These are phyloP conservation scores for Globisporangium cylindrosporum DNA, from an alignment of 352 stramenopile genomes.

Conservation along the genomic window DNA sequence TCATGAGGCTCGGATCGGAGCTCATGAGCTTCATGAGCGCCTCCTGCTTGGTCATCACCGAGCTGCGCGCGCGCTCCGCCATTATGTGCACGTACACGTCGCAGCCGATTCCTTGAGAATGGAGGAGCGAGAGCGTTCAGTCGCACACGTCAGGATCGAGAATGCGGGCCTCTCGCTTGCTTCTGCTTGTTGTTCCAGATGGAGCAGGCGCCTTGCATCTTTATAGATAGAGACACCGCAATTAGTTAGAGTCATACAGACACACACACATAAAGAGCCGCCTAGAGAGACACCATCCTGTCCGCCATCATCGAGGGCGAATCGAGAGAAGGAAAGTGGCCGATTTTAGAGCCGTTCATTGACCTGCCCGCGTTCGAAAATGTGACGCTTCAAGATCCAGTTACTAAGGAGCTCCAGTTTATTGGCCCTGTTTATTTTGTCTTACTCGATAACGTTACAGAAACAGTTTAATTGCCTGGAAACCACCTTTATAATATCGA, in stretches of 20 bases:
- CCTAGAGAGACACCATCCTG: neutral
- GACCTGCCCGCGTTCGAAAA: constrained; percentile 14
- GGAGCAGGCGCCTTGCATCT: neutral
- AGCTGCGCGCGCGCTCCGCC: constrained; percentile 17
- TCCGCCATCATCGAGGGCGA: neutral
- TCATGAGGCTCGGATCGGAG: constrained; percentile 38
- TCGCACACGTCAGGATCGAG: constrained; percentile 1
- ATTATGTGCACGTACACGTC: neutral
- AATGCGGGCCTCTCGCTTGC: neutral
- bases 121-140: neutral
- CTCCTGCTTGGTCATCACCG: constrained; percentile 36
- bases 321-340: neutral
- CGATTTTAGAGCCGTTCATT: constrained; percentile 12
- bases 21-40: constrained; percentile 46
- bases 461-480: too few species aligned
- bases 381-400: constrained; percentile 15
- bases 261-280: neutral
- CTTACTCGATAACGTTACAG: neutral
- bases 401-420: neutral
- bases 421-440: neutral
- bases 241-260: neutral
- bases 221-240: neutral
- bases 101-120: neutral
- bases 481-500: neutral
- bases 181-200: neutral